Evolutionary conservation across 202 grass and related monocot genomes (phyloP).

Genomic region (Carex sylvatica): DNA sequence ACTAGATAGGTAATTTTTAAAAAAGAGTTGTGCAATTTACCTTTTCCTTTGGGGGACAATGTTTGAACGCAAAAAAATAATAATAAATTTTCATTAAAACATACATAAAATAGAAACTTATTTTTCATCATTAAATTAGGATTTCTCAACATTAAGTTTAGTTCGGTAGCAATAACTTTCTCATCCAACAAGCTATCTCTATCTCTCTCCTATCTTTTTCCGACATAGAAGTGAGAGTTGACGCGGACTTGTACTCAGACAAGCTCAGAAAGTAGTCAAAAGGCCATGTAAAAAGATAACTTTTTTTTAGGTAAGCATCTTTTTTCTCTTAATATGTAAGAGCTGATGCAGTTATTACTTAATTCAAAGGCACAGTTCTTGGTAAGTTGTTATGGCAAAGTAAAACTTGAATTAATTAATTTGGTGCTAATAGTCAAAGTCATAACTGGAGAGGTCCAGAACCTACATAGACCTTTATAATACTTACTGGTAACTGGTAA

Average conservation of each 20-base stretch:
- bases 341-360: slow-evolving; percentile 6
- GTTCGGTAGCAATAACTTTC: not conserved
- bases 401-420: not conserved
- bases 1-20: not conserved
- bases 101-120: too few species aligned
- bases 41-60: not conserved
- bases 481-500: too few species aligned
- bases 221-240: slow-evolving; percentile 16
- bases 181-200: not conserved
- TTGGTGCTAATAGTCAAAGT: not conserved
- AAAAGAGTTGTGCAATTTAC: not conserved
- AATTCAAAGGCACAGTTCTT: not conserved
- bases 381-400: not conserved
- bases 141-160: not conserved
- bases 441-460: not conserved
- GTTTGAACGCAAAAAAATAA: not conserved
- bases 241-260: slow-evolving; percentile 15
- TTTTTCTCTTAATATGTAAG: slow-evolving; percentile 4
- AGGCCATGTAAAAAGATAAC: not conserved
- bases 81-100: not conserved
- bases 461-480: not conserved
- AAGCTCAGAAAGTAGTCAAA: slow-evolving; percentile 19
- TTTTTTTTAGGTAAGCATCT: not conserved
- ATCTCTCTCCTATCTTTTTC: slow-evolving; percentile 5
- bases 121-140: too few species aligned